A percentile compares a stretch with the other conserved stretches of the same genome.
These are phyloP conservation scores for Melanomma pulvis-pyrius DNA, from an alignment of 495 filamentous ascomycete genomes.

Conservation along the genomic window DNA sequence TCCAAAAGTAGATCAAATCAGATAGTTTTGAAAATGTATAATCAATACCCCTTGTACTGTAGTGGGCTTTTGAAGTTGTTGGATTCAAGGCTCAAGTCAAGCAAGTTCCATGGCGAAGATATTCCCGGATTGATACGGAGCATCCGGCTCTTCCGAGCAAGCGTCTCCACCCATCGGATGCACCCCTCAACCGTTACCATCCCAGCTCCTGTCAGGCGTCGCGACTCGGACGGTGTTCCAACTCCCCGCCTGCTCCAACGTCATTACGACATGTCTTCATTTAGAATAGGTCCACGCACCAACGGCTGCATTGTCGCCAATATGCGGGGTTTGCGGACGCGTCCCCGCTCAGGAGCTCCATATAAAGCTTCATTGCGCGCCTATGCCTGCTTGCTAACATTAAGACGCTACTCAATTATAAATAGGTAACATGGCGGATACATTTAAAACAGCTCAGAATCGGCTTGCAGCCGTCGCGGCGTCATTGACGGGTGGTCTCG, in stretches of 20 bases:
- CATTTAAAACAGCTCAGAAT: conserved; percentile 23
- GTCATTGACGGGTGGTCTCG: conserved; percentile 11
- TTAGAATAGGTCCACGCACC: neutral
- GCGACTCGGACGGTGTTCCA: neutral
- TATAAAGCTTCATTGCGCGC: neutral
- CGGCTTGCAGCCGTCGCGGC: conserved; percentile 14
- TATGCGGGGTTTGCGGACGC: conserved; percentile 8
- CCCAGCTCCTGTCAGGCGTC: neutral
- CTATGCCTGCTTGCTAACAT: neutral
- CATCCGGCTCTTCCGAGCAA: conserved; percentile 6
- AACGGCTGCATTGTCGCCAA: neutral
- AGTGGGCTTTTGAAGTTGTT: too few relatives aligned
- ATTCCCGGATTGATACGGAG: too few relatives aligned
- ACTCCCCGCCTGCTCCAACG: neutral
- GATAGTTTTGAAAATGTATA: too few relatives aligned
- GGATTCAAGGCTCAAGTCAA: too few relatives aligned
- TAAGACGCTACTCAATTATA: neutral
- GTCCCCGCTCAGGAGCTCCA: too few relatives aligned
- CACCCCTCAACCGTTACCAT: neutral
- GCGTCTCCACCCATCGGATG: conserved; percentile 2
- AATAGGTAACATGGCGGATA: conserved; percentile 7
- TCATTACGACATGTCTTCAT: neutral
- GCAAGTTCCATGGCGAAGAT: too few relatives aligned
- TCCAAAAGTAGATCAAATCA: too few relatives aligned
- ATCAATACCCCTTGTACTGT: too few relatives aligned